Evolutionary conservation across 805 yeast genomes (phyloP).

Genomic region (Candida lessepsii): DNA sequence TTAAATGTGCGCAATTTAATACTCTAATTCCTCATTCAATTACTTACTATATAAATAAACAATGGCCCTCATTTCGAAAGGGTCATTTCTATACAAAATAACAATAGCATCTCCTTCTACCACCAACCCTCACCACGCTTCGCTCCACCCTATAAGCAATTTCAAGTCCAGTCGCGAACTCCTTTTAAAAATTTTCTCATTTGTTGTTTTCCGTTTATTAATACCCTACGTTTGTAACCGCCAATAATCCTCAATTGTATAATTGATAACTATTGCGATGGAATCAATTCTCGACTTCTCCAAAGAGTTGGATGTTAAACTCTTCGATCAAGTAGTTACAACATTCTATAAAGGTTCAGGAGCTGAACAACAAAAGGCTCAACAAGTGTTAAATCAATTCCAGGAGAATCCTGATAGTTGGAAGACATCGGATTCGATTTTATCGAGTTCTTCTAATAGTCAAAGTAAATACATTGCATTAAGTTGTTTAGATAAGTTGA

Average conservation of each 20-base stretch:
- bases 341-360: slow-evolving; percentile 79
- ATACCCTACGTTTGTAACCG: no score
- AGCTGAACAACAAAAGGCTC: slow-evolving; percentile 69
- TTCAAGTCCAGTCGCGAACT: slow-evolving; percentile 1
- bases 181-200: slow-evolving; percentile 10
- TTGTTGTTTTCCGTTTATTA: slow-evolving; percentile 3
- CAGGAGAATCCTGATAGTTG: slow-evolving; percentile 96
- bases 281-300: slow-evolving; percentile 86
- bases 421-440: slow-evolving; percentile 88
- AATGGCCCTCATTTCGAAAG: no score
- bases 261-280: slow-evolving; percentile 44
- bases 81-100: no score
- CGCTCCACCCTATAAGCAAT: not conserved
- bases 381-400: slow-evolving; percentile 68
- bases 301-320: slow-evolving; percentile 73
- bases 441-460: slow-evolving; percentile 72
- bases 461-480: slow-evolving; percentile 93
- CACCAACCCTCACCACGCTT: not conserved
- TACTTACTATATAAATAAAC: no score
- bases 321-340: slow-evolving; percentile 81
- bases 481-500: slow-evolving; percentile 83
- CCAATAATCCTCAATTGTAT: no score
- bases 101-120: no score
- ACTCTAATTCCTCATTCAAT: no score
- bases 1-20: no score